Conservation (phyloP, 176 grass and related monocot species). For the Pontederia paniculata region DNA sequence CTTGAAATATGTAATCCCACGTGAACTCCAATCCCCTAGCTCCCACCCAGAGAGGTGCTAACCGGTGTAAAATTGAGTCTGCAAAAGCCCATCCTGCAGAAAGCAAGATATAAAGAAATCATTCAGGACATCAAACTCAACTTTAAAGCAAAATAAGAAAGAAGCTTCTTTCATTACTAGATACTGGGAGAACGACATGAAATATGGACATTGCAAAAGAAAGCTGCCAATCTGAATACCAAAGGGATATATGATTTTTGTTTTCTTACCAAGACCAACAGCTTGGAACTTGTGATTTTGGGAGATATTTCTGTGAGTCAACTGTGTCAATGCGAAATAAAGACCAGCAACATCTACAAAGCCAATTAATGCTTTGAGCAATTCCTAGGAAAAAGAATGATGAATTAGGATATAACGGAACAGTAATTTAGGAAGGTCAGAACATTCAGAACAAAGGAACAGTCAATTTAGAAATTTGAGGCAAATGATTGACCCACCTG, state of each 20-base stretch:
- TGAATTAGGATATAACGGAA: no score
- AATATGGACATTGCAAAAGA: background rate
- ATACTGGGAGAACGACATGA: no score
- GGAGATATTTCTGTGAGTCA: constrained; percentile 97
- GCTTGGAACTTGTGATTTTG: constrained; percentile 99
- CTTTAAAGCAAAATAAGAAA: no score
- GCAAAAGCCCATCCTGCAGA: constrained; percentile 97
- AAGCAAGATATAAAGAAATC: background rate
- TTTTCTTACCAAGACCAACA: constrained; percentile 83
- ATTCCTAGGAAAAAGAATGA: constrained; percentile 46
- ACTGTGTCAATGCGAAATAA: constrained; percentile 92
- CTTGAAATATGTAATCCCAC: constrained; percentile 96
- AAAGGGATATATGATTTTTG: background rate
- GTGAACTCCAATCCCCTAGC: constrained; percentile 95
- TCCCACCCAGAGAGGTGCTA: constrained; percentile 92
- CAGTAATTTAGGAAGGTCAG: no score
- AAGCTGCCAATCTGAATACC: background rate
- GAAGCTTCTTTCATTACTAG: no score
- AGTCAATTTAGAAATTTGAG: no score
- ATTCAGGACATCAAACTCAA: no score
- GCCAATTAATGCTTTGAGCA: constrained; percentile 78
- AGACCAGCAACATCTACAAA: constrained; percentile 93
- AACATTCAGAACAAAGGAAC: no score
- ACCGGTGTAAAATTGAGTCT: constrained; percentile 72
- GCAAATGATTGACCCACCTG: no score